Evolutionary conservation across 352 stramenopile genomes (phyloP).

Genomic region (Globisporangium yorkense): DNA sequence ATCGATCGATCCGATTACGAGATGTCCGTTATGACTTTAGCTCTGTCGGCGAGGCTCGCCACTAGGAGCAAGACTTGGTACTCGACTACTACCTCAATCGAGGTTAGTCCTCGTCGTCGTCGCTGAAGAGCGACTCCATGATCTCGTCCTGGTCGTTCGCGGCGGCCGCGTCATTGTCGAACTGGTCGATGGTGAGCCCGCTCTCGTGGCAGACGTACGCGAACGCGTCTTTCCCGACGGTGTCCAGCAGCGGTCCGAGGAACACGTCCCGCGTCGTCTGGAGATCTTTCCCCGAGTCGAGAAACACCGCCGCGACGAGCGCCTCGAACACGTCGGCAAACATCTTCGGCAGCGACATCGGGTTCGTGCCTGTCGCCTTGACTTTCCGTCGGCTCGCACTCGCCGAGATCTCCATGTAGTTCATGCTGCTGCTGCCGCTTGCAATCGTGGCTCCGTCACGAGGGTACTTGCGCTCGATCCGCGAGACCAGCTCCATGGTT

Average conservation of each 20-base stretch:
- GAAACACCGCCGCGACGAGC: conserved; percentile 80
- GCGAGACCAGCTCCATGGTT: conserved; percentile 40
- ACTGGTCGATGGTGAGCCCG: conserved; percentile 33
- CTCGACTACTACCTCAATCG: neutral
- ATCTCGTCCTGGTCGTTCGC: conserved; percentile 17
- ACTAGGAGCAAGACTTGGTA: too few species aligned
- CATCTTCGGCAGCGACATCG: conserved; percentile 69
- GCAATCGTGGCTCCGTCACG: neutral
- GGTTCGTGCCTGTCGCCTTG: conserved; percentile 23
- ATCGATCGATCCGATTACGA: too few species aligned
- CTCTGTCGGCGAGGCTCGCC: too few species aligned
- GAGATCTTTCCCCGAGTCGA: conserved; percentile 71
- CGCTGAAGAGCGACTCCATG: conserved; percentile 19
- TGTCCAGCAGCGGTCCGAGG: conserved; percentile 65
- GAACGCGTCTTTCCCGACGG: conserved; percentile 63
- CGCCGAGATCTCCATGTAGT: conserved; percentile 3
- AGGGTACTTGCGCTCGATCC: conserved; percentile 47
- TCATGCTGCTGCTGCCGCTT: neutral
- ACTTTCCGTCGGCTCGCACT: conserved; percentile 3
- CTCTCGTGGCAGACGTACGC: conserved; percentile 73
- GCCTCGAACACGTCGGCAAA: conserved; percentile 87
- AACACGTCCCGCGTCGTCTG: conserved; percentile 77
- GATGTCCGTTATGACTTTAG: too few species aligned
- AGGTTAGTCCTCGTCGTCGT: conserved; percentile 5
- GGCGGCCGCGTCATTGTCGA: conserved; percentile 6